Base-by-base conservation (phyloP, 2,329 filamentous ascomycete genomes). In the Chrysoporthe deuterocubensis region DNA sequence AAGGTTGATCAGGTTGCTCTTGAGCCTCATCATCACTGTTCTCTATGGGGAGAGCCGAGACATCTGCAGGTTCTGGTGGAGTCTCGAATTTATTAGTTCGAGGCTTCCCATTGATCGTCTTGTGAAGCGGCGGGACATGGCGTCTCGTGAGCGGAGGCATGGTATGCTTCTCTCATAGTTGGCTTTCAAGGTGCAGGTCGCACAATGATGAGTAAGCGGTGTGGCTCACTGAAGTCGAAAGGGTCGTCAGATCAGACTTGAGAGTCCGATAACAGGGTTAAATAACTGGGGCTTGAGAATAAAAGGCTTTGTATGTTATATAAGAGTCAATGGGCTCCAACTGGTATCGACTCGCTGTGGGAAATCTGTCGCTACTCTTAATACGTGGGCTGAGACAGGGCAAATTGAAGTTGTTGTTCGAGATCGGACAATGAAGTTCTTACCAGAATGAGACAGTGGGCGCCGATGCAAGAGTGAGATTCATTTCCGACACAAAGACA, bases 11-110 rank as follows among this genome's bases (percentile, higher is more conserved):
- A 6, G 43, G 42, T 48, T 44, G 37, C 18, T 69, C 70, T 32
- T 72, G 72, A 32, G 65, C 69, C 67, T 75, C 74, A 16, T 73
- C 68, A 59, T 73, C 73, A 62, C 72, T 75, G 60, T 72, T 73
- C 66, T 73, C 67, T 11, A 69, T 54, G 26, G 74, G 76, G 3
- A 66, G 74, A 26, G 72, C 73, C 14, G 67, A 71, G 43, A 75
- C 71, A 21, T 73, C 69, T 34, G 72, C 71, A 18, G 74, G 70
- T 16, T 75, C 69, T 34, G 69, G 65, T 4, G 66, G 26, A 46
- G 66, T 8, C 34, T 37, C 60, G 44, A n/a, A 34, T 8, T 7
- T 48, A 8, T 18, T 9, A 21, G 7, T 9, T 43, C 46, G 72
- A 69, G 37, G 69, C 50, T 61, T 32, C 37, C 60, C 71, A 65